phyloP scores from a whole-genome alignment of 768 basidiomycete species.

The Podaxis pistillaris region DNA sequence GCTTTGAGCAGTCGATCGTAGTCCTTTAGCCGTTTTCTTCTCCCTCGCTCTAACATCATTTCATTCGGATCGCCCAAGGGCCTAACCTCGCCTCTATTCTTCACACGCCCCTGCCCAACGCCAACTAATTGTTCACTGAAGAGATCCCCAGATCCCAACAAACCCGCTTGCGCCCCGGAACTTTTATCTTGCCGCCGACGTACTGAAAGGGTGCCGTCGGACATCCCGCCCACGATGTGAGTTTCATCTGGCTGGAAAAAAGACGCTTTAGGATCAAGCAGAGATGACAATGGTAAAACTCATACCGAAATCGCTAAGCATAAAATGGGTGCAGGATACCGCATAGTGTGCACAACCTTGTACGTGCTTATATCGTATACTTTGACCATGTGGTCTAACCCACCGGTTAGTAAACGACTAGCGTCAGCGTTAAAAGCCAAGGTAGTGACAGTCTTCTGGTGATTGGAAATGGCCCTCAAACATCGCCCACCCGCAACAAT shows the following conservation, averaged over 20 bases:
- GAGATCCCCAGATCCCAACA: constrained; percentile 9
- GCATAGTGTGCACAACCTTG: constrained; percentile 97
- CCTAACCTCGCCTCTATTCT: constrained; percentile 40
- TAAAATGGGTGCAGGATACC: constrained; percentile 91
- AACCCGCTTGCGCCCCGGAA: constrained; percentile 47
- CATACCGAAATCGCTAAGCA: constrained; percentile 86
- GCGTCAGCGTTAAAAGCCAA: constrained; percentile 77
- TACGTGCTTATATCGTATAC: constrained; percentile 94
- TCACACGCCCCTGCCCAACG: constrained; percentile 53
- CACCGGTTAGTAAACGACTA: constrained; percentile 81
- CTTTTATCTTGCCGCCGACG: constrained; percentile 81
- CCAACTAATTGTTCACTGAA: constrained; percentile 8
- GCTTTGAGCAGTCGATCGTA: constrained; percentile 88
- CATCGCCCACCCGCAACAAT: constrained; percentile 89
- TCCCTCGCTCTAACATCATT: constrained; percentile 70
- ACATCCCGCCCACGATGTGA: constrained; percentile 96
- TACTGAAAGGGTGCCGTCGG: constrained; percentile 97
- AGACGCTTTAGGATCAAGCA: constrained; percentile 11
- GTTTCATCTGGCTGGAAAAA: constrained; percentile 84
- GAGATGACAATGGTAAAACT: constrained; percentile 25
- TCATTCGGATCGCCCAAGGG: constrained; percentile 68
- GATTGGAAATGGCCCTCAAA: constrained; percentile 89
- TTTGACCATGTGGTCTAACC: constrained; percentile 97
- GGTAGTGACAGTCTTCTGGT: constrained; percentile 96
- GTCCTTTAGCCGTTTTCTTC: constrained; percentile 70